These are phyloP conservation scores for Phialophora expanda DNA, from an alignment of 2,329 filamentous ascomycete species.

Conservation along the genomic window DNA sequence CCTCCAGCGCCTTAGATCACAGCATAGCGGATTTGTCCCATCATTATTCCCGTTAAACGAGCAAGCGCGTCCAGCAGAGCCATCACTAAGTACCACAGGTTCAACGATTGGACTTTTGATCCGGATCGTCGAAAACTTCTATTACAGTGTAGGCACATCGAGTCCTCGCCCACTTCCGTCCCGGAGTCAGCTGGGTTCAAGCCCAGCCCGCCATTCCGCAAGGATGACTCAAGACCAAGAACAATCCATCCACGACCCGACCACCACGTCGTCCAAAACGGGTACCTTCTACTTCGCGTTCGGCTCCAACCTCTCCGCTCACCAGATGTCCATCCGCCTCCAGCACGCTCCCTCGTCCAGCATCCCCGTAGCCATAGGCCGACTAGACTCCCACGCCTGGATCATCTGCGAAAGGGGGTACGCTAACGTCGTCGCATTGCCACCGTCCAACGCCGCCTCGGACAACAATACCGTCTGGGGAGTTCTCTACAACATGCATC, in stretches of 20 bases:
- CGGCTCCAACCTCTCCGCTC: constrained; percentile 51
- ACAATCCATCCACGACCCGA: constrained; percentile 13
- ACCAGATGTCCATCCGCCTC: constrained; percentile 50
- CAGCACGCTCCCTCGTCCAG: constrained; percentile 44
- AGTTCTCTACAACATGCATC: constrained; percentile 49
- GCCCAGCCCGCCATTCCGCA: background rate
- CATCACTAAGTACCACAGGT: background rate
- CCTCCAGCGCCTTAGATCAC: background rate
- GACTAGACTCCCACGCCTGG: constrained; percentile 49
- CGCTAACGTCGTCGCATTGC: constrained; percentile 47
- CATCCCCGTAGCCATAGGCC: constrained; percentile 48
- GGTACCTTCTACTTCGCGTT: constrained; percentile 52
- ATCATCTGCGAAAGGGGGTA: constrained; percentile 51
- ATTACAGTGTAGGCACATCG: background rate
- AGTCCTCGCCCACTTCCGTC: background rate
- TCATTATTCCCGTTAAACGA: background rate
- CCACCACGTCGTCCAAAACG: constrained; percentile 27
- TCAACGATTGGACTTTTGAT: background rate
- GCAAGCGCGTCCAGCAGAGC: background rate
- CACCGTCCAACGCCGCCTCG: constrained; percentile 23
- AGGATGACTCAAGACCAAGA: constrained; percentile 20
- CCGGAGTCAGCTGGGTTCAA: background rate
- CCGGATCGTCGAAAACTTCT: background rate
- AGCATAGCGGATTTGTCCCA: background rate
- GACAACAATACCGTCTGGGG: constrained; percentile 45